phyloP scores from a whole-genome alignment of 2,329 filamentous ascomycete genomes.

The Ceratocystis destructans region DNA sequence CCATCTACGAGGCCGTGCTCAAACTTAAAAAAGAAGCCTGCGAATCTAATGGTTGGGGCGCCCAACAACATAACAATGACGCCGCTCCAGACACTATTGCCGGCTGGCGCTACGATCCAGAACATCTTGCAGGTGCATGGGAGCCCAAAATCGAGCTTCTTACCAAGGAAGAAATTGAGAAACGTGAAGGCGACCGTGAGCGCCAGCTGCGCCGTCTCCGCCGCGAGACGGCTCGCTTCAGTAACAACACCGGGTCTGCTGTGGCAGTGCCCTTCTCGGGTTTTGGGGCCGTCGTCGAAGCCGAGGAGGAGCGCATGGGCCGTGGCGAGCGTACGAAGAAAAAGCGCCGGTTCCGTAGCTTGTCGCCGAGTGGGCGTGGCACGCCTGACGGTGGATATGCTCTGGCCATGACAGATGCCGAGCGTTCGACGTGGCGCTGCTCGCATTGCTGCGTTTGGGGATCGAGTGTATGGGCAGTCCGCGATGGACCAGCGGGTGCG shows the following conservation, averaged over 20 bases:
- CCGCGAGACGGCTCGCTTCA: constrained; percentile 84
- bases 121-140: constrained; percentile 74
- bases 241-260: constrained; percentile 67
- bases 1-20: constrained; percentile 89
- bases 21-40: constrained; percentile 92
- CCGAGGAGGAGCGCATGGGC: constrained; percentile 72
- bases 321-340: constrained; percentile 88
- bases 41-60: constrained; percentile 65
- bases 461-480: constrained; percentile 82
- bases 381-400: constrained; percentile 73
- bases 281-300: constrained; percentile 38
- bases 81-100: constrained; percentile 69
- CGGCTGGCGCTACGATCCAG: constrained; percentile 91
- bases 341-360: constrained; percentile 79
- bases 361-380: constrained; percentile 67
- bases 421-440: constrained; percentile 76
- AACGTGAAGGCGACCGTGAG: constrained; percentile 86
- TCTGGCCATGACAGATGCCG: constrained; percentile 56
- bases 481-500: constrained; percentile 75
- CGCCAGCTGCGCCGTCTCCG: constrained; percentile 74
- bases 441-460: constrained; percentile 79
- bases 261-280: constrained; percentile 53
- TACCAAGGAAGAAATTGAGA: constrained; percentile 94
- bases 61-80: constrained; percentile 70
- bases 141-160: constrained; percentile 69